Evolutionary conservation across 2,329 filamentous ascomycete genomes (phyloP).

Genomic region (Trichoderma polysporum): DNA sequence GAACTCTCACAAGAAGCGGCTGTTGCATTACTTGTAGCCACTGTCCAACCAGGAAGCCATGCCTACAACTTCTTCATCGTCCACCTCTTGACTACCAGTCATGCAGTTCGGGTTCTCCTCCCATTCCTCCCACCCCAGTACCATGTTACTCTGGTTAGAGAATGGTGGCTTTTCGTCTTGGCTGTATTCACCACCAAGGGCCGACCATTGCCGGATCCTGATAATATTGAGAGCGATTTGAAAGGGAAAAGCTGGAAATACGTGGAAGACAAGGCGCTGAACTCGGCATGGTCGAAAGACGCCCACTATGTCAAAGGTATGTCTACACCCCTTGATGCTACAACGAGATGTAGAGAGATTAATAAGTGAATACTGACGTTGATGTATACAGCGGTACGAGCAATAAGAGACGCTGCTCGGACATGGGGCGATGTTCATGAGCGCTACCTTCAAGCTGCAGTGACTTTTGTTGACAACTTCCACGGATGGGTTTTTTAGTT

Average conservation of each 20-base stretch:
- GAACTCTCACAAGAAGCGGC: slow-evolving; percentile 65
- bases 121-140: slow-evolving; percentile 71
- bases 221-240: slow-evolving; percentile 60
- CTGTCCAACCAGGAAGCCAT: slow-evolving; percentile 56
- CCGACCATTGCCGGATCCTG: slow-evolving; percentile 69
- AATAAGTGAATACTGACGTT: slow-evolving; percentile 9
- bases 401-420: slow-evolving; percentile 70
- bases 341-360: background rate
- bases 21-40: slow-evolving; percentile 61
- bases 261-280: slow-evolving; percentile 69
- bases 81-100: slow-evolving; percentile 79
- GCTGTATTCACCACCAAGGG: slow-evolving; percentile 74
- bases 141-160: slow-evolving; percentile 71
- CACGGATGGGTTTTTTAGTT: slow-evolving; percentile 55
- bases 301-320: slow-evolving; percentile 82
- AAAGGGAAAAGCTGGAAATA: slow-evolving; percentile 72
- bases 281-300: slow-evolving; percentile 66
- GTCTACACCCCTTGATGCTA: slow-evolving; percentile 23
- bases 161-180: slow-evolving; percentile 88
- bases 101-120: slow-evolving; percentile 83
- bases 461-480: slow-evolving; percentile 73
- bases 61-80: slow-evolving; percentile 81
- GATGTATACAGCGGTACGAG: slow-evolving; percentile 58
- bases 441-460: slow-evolving; percentile 65
- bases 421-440: slow-evolving; percentile 72